Evolutionary conservation across 345 rosid species (phyloP), one percentile per base, ranked within the genome.

Genomic region (Limnanthes douglasii): DNA sequence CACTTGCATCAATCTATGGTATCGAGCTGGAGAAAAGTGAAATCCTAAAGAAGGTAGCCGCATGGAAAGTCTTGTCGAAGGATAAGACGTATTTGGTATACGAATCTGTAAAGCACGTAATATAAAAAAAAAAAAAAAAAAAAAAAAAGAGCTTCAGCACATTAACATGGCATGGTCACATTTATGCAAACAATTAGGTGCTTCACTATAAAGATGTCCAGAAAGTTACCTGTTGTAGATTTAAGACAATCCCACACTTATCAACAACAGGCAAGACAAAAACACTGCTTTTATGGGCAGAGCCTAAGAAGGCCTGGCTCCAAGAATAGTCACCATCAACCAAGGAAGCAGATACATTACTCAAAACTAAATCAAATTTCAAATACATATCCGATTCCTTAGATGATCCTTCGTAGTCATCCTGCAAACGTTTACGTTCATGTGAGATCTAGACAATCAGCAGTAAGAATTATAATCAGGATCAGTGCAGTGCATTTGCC

Each of bases 11-110:
- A 90, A 60, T 58, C 98, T 68, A 56, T 90, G 98, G 70, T 90
- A 90, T 23, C 98, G 77, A 39, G 95, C 92, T 13, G 98, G 98
- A 53, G 98, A 90, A 66, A 90, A 80, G 65, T 90, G 88, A 59
- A 90, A 80, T 36, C 92, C 79, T 61, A 90, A 47, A 17, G 95
- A 79, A 3, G 98, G 98, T 55, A 90, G 50, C 51, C 72, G 78
- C 45, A 75, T 56, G 50, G 95, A 66, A 53, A 90, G 55, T 51
- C 95, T 64, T 50, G 81, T 84, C 44, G 98, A 74, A 41, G 98
- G 98, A 53, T 68, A 80, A 5, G 73, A 62, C 35, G 86, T 94
- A 50, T 84, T 73, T 65, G 71, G 72, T 32, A 61, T 22, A 32
- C 79, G 79, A 45, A 79, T 90, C 98, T 90, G 66, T 16, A 42